A percentile compares a stretch with the other conserved stretches of the same genome.
These are phyloP conservation scores for Rhododendron simsii DNA, from an alignment of 148 eudicot genomes.

Conservation along the genomic window DNA sequence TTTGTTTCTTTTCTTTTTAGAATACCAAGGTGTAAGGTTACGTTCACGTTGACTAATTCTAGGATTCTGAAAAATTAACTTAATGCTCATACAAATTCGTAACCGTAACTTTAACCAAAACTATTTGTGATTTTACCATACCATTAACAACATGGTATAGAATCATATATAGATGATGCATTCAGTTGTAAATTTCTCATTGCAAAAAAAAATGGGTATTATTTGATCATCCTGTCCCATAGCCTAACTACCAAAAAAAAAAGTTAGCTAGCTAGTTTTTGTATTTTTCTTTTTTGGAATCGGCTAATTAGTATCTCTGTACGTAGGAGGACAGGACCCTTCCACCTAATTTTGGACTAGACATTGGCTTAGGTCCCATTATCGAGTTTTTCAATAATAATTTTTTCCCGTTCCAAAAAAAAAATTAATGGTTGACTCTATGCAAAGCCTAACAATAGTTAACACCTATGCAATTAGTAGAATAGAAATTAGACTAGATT, in stretches of 20 bases:
- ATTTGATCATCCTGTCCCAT: not conserved
- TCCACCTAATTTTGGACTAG: constrained; percentile 1
- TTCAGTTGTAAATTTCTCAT: not conserved
- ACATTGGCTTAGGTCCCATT: not conserved
- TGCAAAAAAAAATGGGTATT: not conserved
- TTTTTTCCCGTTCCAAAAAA: too few species aligned
- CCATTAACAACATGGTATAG: not conserved
- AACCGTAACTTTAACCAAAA: too few species aligned
- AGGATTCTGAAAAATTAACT: too few species aligned
- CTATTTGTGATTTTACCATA: too few species aligned
- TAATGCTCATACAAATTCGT: too few species aligned
- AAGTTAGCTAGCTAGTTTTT: too few species aligned
- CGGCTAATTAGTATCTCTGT: not conserved
- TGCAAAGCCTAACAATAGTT: not conserved
- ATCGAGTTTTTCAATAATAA: too few species aligned
- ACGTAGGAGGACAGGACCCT: not conserved
- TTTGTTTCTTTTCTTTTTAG: not conserved
- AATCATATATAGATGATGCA: not conserved
- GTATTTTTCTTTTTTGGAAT: too few species aligned
- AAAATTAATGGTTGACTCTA: not conserved
- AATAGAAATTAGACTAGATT: not conserved
- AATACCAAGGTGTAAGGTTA: not conserved
- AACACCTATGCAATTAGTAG: not conserved
- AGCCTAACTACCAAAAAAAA: not conserved
- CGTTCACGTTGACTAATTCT: not conserved